These are phyloP conservation scores for Trichosporon sp. DNA, from an alignment of 1,284 basidiomycete genomes.

Conservation along the genomic window DNA sequence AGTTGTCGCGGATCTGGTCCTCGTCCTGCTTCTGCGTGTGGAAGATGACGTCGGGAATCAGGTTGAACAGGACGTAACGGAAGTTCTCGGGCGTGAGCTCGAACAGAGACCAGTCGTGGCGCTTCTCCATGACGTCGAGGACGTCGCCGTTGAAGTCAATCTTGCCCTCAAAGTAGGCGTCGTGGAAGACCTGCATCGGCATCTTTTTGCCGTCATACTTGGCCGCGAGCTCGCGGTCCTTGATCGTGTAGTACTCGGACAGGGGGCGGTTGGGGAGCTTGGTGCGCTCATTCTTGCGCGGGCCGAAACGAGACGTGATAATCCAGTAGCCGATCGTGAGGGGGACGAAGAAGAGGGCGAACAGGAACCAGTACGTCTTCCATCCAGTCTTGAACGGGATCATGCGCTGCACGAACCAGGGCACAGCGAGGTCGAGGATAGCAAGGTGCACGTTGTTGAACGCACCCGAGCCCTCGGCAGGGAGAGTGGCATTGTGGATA, in stretches of 20 bases:
- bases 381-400: constrained; percentile 70
- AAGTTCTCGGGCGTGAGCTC: constrained; percentile 68
- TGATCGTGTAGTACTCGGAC: constrained; percentile 87
- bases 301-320: constrained; percentile 77
- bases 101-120: constrained; percentile 95
- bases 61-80: constrained; percentile 85
- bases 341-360: constrained; percentile 74
- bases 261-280: constrained; percentile 81
- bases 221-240: constrained; percentile 76
- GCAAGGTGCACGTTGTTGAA: constrained; percentile 83
- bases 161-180: constrained; percentile 96
- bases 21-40: constrained; percentile 91
- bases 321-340: constrained; percentile 88
- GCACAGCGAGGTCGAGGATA: constrained; percentile 71
- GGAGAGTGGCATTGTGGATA: constrained; percentile 73
- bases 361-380: constrained; percentile 71
- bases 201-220: constrained; percentile 85
- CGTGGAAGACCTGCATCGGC: constrained; percentile 96
- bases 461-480: constrained; percentile 81
- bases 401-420: constrained; percentile 77
- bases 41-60: constrained; percentile 89
- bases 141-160: constrained; percentile 97
- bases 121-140: constrained; percentile 87
- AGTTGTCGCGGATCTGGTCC: constrained; percentile 94
- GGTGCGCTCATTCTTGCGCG: constrained; percentile 84